Percentiles rank a stretch among this genome's conserved stretches.
Conservation (phyloP, 352 stramenopile genomes). For the Globisporangium emineosum region DNA sequence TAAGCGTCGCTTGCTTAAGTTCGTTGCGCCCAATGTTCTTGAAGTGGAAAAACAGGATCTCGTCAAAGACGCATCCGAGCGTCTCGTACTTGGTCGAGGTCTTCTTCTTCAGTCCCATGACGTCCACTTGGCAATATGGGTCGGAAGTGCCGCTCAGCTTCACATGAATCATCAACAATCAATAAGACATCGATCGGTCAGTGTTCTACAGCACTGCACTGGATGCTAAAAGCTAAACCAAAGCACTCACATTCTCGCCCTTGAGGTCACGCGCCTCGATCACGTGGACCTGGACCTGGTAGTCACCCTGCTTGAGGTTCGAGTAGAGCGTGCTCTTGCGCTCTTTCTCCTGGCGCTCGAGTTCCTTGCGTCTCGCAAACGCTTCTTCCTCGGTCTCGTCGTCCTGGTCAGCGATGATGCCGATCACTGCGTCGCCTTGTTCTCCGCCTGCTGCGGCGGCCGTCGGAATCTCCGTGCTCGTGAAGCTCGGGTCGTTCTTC, state of each 20-base stretch:
- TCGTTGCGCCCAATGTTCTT: conserved; percentile 74
- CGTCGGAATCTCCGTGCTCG: conserved; percentile 15
- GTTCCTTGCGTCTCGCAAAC: conserved; percentile 27
- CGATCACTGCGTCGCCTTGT: conserved; percentile 23
- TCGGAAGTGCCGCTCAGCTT: conserved; percentile 86
- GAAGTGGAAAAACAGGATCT: conserved; percentile 90
- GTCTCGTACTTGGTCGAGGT: conserved; percentile 79
- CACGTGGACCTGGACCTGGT: conserved; percentile 82
- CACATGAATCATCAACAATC: background rate
- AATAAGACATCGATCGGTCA: background rate
- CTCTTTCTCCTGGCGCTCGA: conserved; percentile 55
- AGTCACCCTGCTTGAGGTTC: conserved; percentile 70
- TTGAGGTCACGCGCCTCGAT: conserved; percentile 89
- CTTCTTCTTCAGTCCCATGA: conserved; percentile 69
- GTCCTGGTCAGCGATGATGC: conserved; percentile 58
- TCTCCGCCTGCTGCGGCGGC: background rate
- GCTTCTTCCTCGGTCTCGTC: conserved; percentile 75
- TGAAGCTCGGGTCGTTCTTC: conserved; percentile 46
- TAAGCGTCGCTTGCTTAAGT: conserved; percentile 63
- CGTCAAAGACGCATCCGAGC: conserved; percentile 88
- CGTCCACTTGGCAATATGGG: conserved; percentile 83
- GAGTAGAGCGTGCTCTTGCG: conserved; percentile 42
- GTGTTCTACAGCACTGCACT: background rate
- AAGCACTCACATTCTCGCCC: conserved; percentile 66
- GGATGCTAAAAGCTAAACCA: background rate